A percentile compares a stretch with the other conserved stretches of the same genome.
Evolutionary conservation across 768 basidiomycete species (phyloP).

Genomic region (Galerina marginata): DNA sequence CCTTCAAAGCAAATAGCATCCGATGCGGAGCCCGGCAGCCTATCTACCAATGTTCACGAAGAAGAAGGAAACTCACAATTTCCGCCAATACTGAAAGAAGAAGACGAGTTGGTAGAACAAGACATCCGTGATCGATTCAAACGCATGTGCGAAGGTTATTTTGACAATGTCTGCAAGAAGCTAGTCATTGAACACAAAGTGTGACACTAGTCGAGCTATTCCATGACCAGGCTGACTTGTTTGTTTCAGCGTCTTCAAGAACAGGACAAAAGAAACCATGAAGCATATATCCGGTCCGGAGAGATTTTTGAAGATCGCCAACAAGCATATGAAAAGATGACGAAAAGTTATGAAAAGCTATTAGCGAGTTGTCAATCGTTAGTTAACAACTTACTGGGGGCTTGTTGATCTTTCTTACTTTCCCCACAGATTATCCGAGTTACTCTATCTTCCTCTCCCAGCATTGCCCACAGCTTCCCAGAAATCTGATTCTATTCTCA

Average conservation of each 20-base stretch:
- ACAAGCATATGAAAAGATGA: constrained; percentile 99
- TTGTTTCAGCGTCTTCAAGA: constrained; percentile 84
- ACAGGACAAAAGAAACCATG: constrained; percentile 95
- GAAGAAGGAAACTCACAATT: constrained; percentile 39
- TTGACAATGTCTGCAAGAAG: constrained; percentile 90
- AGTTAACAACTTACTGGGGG: constrained; percentile 26
- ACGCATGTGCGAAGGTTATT: constrained; percentile 93
- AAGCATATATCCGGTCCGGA: constrained; percentile 98
- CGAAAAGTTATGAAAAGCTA: constrained; percentile 91
- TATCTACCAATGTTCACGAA: constrained; percentile 45
- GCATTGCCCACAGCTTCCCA: constrained; percentile 81
- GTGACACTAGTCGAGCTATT: constrained; percentile 22
- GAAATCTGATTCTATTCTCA: constrained; percentile 81
- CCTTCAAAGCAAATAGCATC: constrained; percentile 63
- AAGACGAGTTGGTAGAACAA: constrained; percentile 80
- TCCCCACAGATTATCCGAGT: constrained; percentile 76
- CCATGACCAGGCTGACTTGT: not conserved
- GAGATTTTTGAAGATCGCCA: constrained; percentile 99
- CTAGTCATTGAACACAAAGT: constrained; percentile 92
- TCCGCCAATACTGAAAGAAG: constrained; percentile 50
- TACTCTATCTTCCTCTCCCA: constrained; percentile 85
- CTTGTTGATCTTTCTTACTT: constrained; percentile 7
- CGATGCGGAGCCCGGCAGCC: constrained; percentile 58
- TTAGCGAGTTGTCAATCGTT: constrained; percentile 88
- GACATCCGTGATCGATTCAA: constrained; percentile 89